Base-by-base conservation (phyloP, 2,329 filamentous ascomycete species). In the Neopestalotiopsis clavispora region DNA sequence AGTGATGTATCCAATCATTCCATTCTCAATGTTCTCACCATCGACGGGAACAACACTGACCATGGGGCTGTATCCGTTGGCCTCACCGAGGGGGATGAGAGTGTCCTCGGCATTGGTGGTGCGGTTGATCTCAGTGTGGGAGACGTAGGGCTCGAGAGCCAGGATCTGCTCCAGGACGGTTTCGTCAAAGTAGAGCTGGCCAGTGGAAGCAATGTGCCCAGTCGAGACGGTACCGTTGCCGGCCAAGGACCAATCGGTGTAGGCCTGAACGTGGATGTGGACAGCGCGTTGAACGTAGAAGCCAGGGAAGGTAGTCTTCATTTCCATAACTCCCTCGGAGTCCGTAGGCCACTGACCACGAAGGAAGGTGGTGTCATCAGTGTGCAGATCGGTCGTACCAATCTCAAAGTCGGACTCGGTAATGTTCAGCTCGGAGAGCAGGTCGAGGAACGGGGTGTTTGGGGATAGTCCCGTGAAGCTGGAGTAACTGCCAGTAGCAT, bases 401-500 rank as follows among this genome's bases (percentile, higher is more conserved):
- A 62, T 62, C 32, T 38, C 59, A 62, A 62, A 62, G 34, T 72
- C 71, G 45, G 45, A 52, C 45, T 52, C 45, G 3, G 73, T 77
- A 70, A 74, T 71, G 58, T 79, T 77, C 20, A 79, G 67, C 32
- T 77, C 62, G 0, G 71, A 60, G 5, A 80, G 72, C 9, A 81
- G 73, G 23, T 74, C 69, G 2, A 56, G 57, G 56, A 78, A 80
- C 0, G 65, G 60, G 1, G 74, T 80, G 49, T 80, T 77, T 0
- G 78, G 78, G 12, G 72, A 74, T 3, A 76, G 68, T 1, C 73
- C 72, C 38, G 74, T 75, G 68, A 78, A 78, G 28, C 71, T 74
- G 61, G 79, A 82, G 77, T 85, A 85, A 28, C 78, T 76, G 57
- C 84, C 83, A 0, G 81, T 84, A 49, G 81, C 79, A 71, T 85